These are phyloP conservation scores for Iberis pinnata DNA, from an alignment of 345 rosid species.

Conservation along the genomic window DNA sequence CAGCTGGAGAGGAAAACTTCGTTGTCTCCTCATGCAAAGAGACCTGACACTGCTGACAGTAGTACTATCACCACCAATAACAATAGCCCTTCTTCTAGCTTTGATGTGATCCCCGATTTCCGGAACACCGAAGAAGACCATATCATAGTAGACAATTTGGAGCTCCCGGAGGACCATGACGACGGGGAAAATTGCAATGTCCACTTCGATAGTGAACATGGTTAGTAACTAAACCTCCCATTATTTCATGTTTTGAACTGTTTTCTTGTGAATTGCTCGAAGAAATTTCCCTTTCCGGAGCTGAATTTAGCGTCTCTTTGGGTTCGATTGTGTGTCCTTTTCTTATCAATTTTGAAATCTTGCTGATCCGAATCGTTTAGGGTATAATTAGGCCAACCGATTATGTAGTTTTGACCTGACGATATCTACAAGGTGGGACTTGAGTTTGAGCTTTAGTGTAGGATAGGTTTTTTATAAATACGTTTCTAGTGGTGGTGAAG, in stretches of 20 bases:
- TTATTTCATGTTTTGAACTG: background rate
- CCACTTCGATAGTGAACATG: conserved; percentile 26
- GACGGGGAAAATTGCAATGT: conserved; percentile 12
- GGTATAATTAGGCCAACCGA: background rate
- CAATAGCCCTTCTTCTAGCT: conserved; percentile 22
- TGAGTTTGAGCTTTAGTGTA: background rate
- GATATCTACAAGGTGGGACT: background rate
- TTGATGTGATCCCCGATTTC: conserved; percentile 10
- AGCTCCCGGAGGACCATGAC: conserved; percentile 14
- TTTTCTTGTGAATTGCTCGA: background rate
- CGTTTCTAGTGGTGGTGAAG: conserved; percentile 14
- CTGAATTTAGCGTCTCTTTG: background rate
- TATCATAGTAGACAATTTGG: background rate
- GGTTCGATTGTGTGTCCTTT: background rate
- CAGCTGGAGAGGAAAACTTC: conserved; percentile 20
- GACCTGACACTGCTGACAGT: conserved; percentile 2
- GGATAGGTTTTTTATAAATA: background rate
- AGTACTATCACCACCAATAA: conserved; percentile 11
- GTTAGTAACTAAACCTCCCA: conserved; percentile 2
- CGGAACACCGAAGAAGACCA: conserved; percentile 6
- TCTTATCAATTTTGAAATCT: background rate
- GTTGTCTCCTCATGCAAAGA: conserved; percentile 7
- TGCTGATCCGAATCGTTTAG: too few relatives aligned
- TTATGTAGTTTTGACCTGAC: background rate
- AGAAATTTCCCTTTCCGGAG: background rate